phyloP scores from a whole-genome alignment of 2,329 filamentous ascomycete genomes.

The Fusarium liriodendri region DNA sequence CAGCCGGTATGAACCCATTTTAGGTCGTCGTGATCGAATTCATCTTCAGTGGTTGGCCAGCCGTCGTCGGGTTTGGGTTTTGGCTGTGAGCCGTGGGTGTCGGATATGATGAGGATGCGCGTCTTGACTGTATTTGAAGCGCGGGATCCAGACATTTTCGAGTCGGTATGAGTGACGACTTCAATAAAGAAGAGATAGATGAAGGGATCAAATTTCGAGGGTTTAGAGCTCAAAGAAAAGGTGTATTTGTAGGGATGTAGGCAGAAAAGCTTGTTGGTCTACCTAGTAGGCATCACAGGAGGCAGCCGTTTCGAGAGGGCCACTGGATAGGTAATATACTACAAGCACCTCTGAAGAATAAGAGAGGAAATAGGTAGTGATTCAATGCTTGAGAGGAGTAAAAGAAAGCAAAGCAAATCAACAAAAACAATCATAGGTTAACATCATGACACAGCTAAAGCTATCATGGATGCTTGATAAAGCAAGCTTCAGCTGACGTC shows the following conservation, averaged over 20 bases:
- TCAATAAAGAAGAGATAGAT: not conserved
- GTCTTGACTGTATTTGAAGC: constrained; percentile 45
- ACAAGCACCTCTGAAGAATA: not conserved
- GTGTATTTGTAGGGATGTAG: not conserved
- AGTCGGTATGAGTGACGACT: not conserved
- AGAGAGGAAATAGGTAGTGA: not conserved
- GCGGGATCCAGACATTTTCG: constrained; percentile 15
- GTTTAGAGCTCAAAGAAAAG: not conserved
- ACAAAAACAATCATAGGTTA: not conserved
- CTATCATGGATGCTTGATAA: not conserved
- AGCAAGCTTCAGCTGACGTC: constrained; percentile 23
- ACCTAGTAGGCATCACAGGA: not conserved
- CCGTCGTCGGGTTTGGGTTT: constrained; percentile 19
- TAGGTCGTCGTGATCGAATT: constrained; percentile 34
- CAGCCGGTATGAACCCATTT: constrained; percentile 41
- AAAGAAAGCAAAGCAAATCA: not conserved
- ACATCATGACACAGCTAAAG: not conserved
- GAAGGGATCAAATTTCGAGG: not conserved
- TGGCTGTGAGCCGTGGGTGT: constrained; percentile 48
- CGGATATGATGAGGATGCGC: constrained; percentile 53
- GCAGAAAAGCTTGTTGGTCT: not conserved
- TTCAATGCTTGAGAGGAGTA: not conserved
- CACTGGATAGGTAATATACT: not conserved
- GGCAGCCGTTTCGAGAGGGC: not conserved
- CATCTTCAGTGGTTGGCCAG: constrained; percentile 36